A percentile compares a stretch with the other conserved stretches of the same genome.
Evolutionary conservation across 2,329 filamentous ascomycete genomes (phyloP).

Genomic region (Zasmidium cellare): DNA sequence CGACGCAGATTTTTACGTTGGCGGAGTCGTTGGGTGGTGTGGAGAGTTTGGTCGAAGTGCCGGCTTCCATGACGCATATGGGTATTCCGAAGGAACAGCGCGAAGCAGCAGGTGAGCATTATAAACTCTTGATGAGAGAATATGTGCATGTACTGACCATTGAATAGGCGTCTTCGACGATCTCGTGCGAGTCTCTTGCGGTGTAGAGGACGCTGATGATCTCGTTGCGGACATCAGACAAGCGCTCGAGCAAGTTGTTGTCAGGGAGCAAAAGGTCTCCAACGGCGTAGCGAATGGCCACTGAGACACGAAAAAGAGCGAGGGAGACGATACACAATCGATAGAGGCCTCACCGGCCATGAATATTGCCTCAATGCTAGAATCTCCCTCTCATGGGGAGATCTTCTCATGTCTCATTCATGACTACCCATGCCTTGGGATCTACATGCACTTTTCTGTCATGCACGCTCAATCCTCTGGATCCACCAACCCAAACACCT

Average conservation of each 20-base stretch:
- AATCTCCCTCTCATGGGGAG: background rate
- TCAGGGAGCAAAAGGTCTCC: constrained; percentile 45
- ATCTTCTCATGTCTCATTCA: background rate
- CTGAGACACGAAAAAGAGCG: background rate
- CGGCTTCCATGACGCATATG: constrained; percentile 94
- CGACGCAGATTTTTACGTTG: constrained; percentile 85
- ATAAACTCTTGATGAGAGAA: background rate
- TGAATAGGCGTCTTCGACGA: constrained; percentile 81
- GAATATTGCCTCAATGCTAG: background rate
- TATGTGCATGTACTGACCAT: background rate
- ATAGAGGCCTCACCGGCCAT: constrained; percentile 3
- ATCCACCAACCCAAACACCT: constrained; percentile 37
- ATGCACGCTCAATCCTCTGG: constrained; percentile 24
- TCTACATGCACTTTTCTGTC: no score
- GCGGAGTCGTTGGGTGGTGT: constrained; percentile 92
- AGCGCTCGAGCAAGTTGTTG: constrained; percentile 76
- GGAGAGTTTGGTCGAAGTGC: constrained; percentile 88
- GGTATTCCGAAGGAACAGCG: constrained; percentile 89
- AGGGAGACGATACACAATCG: background rate
- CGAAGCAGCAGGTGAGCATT: constrained; percentile 64
- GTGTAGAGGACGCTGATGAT: constrained; percentile 87
- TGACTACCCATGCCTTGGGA: no score
- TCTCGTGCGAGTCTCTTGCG: constrained; percentile 88
- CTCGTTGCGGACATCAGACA: constrained; percentile 78
- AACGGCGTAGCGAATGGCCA: constrained; percentile 37